A percentile compares a stretch with the other conserved stretches of the same genome.
Conservation (phyloP, 2,329 filamentous ascomycete genomes). For the Canariomyces notabilis region DNA sequence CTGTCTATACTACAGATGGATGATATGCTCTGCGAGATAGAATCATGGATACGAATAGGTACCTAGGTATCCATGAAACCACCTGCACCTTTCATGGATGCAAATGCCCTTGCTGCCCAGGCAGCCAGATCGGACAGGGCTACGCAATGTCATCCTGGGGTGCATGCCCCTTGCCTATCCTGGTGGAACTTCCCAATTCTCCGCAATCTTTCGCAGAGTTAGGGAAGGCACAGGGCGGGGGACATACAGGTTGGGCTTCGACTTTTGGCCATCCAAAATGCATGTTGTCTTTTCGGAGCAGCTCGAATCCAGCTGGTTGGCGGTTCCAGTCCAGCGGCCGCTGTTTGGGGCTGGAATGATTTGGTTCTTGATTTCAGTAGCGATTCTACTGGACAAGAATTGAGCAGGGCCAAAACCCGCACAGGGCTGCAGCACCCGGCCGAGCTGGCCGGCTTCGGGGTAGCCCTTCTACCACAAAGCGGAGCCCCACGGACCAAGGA, state of each 20-base stretch:
- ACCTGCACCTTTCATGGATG: not conserved
- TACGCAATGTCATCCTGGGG: not conserved
- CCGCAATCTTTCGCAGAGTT: not conserved
- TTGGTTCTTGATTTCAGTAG: constrained; percentile 7
- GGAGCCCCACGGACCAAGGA: not conserved
- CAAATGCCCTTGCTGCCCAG: constrained; percentile 2
- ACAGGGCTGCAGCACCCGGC: constrained; percentile 10
- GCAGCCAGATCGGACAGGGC: constrained; percentile 2
- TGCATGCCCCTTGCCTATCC: not conserved
- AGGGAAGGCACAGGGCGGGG: not conserved
- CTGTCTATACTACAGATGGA: no score
- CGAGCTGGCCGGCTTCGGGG: constrained; percentile 2
- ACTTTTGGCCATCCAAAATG: constrained; percentile 7
- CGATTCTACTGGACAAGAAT: constrained; percentile 19
- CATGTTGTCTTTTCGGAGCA: constrained; percentile 8
- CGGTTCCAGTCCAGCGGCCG: constrained; percentile 8
- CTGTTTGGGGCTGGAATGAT: constrained; percentile 15
- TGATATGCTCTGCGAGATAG: not conserved
- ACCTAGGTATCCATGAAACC: constrained; percentile 12
- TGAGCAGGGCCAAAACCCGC: constrained; percentile 16
- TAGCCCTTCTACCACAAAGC: not conserved
- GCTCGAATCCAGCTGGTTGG: constrained; percentile 17
- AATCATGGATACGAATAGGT: no score
- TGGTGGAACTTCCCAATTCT: not conserved
- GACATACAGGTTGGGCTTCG: constrained; percentile 10